phyloP scores from a whole-genome alignment of 495 filamentous ascomycete genomes.

The Podospora comata region DNA sequence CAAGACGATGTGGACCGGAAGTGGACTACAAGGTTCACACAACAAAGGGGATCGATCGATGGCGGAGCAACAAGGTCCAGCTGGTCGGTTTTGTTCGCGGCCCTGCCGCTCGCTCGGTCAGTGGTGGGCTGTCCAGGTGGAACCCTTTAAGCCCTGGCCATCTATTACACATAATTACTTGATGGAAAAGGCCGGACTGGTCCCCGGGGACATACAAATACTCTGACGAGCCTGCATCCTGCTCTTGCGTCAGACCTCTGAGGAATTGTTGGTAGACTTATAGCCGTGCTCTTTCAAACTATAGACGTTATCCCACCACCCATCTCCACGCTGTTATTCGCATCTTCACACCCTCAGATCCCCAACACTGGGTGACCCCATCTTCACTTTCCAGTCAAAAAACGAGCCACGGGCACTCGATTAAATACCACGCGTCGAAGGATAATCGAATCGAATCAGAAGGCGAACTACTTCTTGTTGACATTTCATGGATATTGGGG shows the following conservation, averaged over 20 bases:
- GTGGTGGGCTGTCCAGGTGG: not conserved
- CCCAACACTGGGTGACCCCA: too few species aligned
- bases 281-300: too few species aligned
- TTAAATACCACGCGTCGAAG: not conserved
- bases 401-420: not conserved
- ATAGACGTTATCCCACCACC: too few species aligned
- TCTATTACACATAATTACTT: slow-evolving; percentile 54
- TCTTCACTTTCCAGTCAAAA: not conserved
- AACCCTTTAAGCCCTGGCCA: slow-evolving; percentile 4
- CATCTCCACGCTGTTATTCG: too few species aligned
- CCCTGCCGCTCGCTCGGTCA: slow-evolving; percentile 17
- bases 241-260: not conserved
- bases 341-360: not conserved
- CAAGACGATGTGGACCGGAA: not conserved
- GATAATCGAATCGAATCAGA: not conserved
- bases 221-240: slow-evolving; percentile 12
- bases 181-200: slow-evolving; percentile 35
- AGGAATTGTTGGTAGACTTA: not conserved
- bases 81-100: slow-evolving; percentile 13
- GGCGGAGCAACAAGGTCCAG: slow-evolving; percentile 1
- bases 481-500: too few species aligned
- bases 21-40: not conserved
- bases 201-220: slow-evolving; percentile 23
- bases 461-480: too few species aligned
- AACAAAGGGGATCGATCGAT: not conserved